Base-by-base conservation (phyloP, 805 yeast genomes). In the Saccharomycopsis vini region DNA sequence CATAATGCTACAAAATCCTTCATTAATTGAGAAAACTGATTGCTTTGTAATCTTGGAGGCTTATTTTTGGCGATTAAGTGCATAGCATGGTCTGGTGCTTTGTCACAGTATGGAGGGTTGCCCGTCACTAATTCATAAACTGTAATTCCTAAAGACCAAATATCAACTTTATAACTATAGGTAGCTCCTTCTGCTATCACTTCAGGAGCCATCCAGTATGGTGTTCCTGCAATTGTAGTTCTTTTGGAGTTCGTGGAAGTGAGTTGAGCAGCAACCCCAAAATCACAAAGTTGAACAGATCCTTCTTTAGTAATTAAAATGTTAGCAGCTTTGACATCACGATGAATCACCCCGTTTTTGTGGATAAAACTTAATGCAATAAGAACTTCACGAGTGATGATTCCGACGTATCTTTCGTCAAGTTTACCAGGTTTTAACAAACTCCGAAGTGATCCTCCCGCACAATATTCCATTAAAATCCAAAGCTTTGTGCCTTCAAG, bases 151-250 rank as follows among this genome's bases (percentile, higher is more conserved):
- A 90, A 62, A 0, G 97, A 89, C 99, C 99, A 92, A 5, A 92
- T 85, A 61, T 92, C 99, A 1, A 95, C 98, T 62, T 81, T 89
- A 36, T 81, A 75, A 60, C 85, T 95, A 67, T 92, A 84, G 6
- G 81, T 73, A 13, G 81, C 83, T 33, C 94, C 95, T 61, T 90
- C 97, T 64, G 85, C 73, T 32, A 90, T 90, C 26, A 90, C 98
- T 61, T 90, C 98, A 0, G 98, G 98, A 0, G 98, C 97, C 98
- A 92, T 92, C 98, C 98, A 92, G 59, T 88, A 92, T 0, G 94
- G 94, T 0, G 95, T 84, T 5, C 95, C 95, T 0, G 95, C 97
- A 77, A 94, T 88, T 0, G 98, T 92, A 29, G 90, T 84, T 54
- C 98, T 71, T 58, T 88, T 86, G 37, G 80, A 60, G 16, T 79